A percentile compares a stretch with the other conserved stretches of the same genome.
phyloP scores from a whole-genome alignment of 75 land plant species.

The Cupressus sempervirens region DNA sequence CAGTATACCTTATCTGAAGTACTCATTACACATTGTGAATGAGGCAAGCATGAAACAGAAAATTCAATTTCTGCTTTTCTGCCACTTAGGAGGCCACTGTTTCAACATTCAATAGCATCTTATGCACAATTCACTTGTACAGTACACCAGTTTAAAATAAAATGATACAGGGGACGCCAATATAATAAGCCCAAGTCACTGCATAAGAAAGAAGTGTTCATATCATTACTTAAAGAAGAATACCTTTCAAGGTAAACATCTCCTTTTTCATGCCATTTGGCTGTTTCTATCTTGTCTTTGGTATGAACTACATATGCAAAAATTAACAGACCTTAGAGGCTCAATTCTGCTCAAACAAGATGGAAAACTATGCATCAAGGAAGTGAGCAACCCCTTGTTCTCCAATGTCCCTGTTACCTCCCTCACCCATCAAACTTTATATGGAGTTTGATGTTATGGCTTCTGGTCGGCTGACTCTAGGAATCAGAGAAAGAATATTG shows the following conservation, averaged over 20 bases:
- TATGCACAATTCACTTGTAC: background rate
- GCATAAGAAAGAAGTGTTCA: background rate
- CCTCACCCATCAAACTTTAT: slow-evolving; percentile 95
- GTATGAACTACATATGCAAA: background rate
- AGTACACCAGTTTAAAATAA: background rate
- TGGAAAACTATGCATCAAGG: background rate
- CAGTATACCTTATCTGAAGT: background rate
- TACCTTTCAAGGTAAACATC: background rate
- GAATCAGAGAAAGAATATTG: slow-evolving; percentile 66
- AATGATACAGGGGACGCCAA: background rate
- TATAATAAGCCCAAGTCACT: background rate
- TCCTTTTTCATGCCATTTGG: background rate
- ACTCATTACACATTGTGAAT: background rate
- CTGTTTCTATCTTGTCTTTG: background rate
- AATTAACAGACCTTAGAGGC: background rate
- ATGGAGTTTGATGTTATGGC: slow-evolving; percentile 93
- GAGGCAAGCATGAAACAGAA: background rate
- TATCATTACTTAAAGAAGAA: background rate
- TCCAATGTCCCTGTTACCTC: background rate
- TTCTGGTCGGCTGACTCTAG: slow-evolving; percentile 79
- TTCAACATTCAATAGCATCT: background rate
- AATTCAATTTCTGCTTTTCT: background rate
- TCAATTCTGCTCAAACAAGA: background rate
- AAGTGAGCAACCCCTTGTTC: too few relatives aligned
- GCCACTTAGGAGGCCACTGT: background rate